Evolutionary conservation across 495 filamentous ascomycete genomes (phyloP).

Genomic region (Xylaria bambusicola): DNA sequence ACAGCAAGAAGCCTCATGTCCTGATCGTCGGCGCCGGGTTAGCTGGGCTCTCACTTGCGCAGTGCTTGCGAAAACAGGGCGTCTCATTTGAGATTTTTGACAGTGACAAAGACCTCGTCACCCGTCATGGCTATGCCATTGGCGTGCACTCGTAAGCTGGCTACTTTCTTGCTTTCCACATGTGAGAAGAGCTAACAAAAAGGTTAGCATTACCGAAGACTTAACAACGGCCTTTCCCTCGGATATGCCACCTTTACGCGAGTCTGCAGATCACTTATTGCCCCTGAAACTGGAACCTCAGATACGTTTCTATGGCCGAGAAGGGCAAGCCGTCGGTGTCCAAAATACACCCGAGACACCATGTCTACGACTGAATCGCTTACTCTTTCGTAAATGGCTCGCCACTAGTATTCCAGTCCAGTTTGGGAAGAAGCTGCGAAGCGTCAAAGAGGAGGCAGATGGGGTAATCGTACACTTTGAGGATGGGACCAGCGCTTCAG

Average conservation of each 20-base stretch:
- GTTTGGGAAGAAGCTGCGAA: slow-evolving; percentile 33
- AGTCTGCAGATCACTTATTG: slow-evolving; percentile 44
- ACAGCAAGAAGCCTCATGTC: slow-evolving; percentile 25
- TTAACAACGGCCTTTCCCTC: slow-evolving; percentile 6
- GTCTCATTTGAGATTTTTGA: slow-evolving; percentile 56
- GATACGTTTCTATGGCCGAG: slow-evolving; percentile 33
- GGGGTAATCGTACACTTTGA: slow-evolving; percentile 69
- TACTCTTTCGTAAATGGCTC: slow-evolving; percentile 36
- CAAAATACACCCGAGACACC: slow-evolving; percentile 33
- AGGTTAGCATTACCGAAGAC: slow-evolving; percentile 26
- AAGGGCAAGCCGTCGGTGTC: slow-evolving; percentile 16
- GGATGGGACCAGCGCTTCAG: slow-evolving; percentile 61
- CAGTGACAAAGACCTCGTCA: slow-evolving; percentile 39
- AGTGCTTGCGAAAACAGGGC: slow-evolving; percentile 51
- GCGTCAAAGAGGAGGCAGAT: slow-evolving; percentile 37
- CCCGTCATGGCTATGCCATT: slow-evolving; percentile 56
- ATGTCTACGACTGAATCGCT: slow-evolving; percentile 51
- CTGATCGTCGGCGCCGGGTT: slow-evolving; percentile 38
- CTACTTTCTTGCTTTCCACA: too few relatives aligned
- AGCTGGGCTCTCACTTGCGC: slow-evolving; percentile 40
- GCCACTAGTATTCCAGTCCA: slow-evolving; percentile 33
- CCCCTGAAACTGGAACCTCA: slow-evolving; percentile 53
- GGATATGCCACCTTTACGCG: slow-evolving; percentile 26
- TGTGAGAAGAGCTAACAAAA: slow-evolving; percentile 24
- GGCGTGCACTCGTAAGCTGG: slow-evolving; percentile 57